These are phyloP conservation scores for Chaetomium tenue DNA, from an alignment of 495 filamentous ascomycete species.

Conservation along the genomic window DNA sequence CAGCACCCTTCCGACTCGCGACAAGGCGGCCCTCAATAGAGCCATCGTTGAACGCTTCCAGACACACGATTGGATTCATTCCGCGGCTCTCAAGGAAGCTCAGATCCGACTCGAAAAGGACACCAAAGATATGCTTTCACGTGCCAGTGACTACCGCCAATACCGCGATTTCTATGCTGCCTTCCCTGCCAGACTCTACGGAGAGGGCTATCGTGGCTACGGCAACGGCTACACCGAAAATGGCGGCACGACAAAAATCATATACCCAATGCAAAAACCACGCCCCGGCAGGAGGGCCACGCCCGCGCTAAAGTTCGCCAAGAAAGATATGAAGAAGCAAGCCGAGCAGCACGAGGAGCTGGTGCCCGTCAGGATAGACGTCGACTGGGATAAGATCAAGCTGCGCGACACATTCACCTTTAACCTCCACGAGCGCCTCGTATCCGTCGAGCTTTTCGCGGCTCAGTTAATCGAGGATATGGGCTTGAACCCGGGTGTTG, in stretches of 20 bases:
- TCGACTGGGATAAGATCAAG: slow-evolving; percentile 94
- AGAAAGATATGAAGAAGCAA: slow-evolving; percentile 77
- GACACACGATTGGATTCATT: slow-evolving; percentile 70
- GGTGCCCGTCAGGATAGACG: slow-evolving; percentile 85
- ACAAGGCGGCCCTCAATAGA: slow-evolving; percentile 52
- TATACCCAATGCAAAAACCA: slow-evolving; percentile 73
- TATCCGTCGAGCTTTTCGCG: slow-evolving; percentile 76
- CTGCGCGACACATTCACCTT: slow-evolving; percentile 97
- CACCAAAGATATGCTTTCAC: slow-evolving; percentile 40
- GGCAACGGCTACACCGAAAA: slow-evolving; percentile 80
- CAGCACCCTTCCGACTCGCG: slow-evolving; percentile 37
- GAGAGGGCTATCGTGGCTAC: slow-evolving; percentile 83
- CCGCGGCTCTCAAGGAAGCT: slow-evolving; percentile 56
- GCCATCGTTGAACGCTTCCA: slow-evolving; percentile 73
- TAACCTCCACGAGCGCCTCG: slow-evolving; percentile 89
- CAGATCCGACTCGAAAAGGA: slow-evolving; percentile 41
- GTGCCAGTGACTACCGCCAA: slow-evolving; percentile 51
- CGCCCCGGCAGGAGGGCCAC: slow-evolving; percentile 73
- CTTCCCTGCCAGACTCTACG: slow-evolving; percentile 51
- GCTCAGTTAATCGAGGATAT: slow-evolving; percentile 90
- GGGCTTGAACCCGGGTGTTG: slow-evolving; percentile 62
- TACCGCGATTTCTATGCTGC: slow-evolving; percentile 53
- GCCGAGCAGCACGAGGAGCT: slow-evolving; percentile 87
- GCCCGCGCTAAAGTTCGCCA: slow-evolving; percentile 63
- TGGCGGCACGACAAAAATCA: slow-evolving; percentile 50